These are phyloP conservation scores for Citrus maxima DNA, from an alignment of 345 rosid genomes.

Conservation along the genomic window DNA sequence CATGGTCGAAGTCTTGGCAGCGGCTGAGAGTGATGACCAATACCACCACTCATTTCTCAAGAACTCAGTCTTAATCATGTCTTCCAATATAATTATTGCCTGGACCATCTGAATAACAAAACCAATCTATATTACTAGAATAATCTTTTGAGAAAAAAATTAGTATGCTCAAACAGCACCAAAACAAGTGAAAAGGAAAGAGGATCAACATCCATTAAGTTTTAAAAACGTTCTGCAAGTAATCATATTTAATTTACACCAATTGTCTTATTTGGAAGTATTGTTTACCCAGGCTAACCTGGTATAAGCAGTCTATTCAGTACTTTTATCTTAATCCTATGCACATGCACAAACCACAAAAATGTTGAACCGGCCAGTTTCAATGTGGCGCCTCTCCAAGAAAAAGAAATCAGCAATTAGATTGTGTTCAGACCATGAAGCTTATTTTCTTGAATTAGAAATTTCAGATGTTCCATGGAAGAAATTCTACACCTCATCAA, in stretches of 20 bases:
- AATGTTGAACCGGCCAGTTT: background rate
- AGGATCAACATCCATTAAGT: background rate
- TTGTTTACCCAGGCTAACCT: background rate
- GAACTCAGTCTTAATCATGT: conserved; percentile 75
- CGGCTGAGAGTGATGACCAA: conserved; percentile 96
- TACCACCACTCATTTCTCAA: conserved; percentile 97
- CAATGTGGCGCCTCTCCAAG: background rate
- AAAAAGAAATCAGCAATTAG: background rate
- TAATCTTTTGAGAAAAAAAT: no score
- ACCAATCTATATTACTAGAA: background rate
- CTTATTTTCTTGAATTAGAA: background rate
- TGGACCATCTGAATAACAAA: conserved; percentile 69
- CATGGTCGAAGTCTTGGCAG: conserved; percentile 72
- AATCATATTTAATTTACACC: background rate
- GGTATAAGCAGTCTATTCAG: background rate
- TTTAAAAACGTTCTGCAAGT: background rate
- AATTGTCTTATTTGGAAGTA: background rate
- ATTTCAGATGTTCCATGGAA: background rate
- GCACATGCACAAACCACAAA: background rate
- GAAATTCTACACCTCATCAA: background rate
- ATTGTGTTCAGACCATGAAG: background rate
- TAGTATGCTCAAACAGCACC: background rate
- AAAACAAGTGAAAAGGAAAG: background rate
- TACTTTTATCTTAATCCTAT: background rate
- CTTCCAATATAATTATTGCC: conserved; percentile 79